Evolutionary conservation across 2,329 filamentous ascomycete genomes (phyloP), one percentile per base, ranked within the genome.

Genomic region (Neopestalotiopsis clavispora): DNA sequence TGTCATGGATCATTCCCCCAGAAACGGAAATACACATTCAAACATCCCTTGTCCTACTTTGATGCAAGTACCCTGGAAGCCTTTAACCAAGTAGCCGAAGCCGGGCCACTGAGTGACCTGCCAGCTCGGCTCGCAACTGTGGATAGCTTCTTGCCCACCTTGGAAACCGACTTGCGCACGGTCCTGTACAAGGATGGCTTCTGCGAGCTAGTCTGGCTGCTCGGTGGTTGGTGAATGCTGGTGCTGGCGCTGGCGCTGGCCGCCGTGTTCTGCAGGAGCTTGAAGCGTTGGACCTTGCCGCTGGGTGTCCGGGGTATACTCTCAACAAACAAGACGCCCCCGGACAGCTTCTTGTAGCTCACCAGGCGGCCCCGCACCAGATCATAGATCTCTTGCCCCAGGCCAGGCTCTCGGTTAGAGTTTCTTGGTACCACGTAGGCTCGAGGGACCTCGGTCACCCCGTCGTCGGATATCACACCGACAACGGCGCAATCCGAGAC

Each of bases 281-380:
- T 66, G 42, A 56, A 57, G 4, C 64, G 64, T n/a, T 66, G 64
- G 13, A 66, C 49, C 45, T 66, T 66, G 6, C 64, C 64, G 52
- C 64, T 66, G n/a, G 64, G 42, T 17, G 30, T 32, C 32, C 49
- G 52, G 64, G 64, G 64, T 20, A 66, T 66, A 20, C 49, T 56
- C 64, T 38, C 49, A 17, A 66, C 45, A 32, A 66, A 66, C n/a
- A 57, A 13, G n/a, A 66, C 64, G 20, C 64, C 64, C 6, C 64
- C 64, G 9, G 64, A 28, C 64, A 66, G 45, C 32, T 58, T 56
- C 45, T 66, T 66, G 64, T 66, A 66, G 30, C 49, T 56, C 28
- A 57, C 64, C 10, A 66, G 64, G 23, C 45, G 64, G 30, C 42
- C n/a, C 28, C 64, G 64, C 45, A 57, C 64, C 23, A 66, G 49